Evolutionary conservation across 108 stramenopile species (phyloP).

Genomic region (Cyclotella atomus): DNA sequence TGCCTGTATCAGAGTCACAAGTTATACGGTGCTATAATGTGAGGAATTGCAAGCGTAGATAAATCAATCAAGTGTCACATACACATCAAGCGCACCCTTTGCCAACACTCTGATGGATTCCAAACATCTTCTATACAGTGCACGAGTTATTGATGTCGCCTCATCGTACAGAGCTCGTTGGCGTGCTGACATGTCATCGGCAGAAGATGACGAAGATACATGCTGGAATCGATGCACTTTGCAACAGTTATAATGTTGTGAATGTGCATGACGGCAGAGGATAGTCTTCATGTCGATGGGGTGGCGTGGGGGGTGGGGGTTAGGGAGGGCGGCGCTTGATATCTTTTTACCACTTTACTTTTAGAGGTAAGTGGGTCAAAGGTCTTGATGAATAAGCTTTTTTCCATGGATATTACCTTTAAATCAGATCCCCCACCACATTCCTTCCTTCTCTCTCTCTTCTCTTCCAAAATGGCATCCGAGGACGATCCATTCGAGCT

Average conservation of each 20-base stretch:
- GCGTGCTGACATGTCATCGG: slow-evolving; percentile 1
- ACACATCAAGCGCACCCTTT: neutral
- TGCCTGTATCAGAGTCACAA: slow-evolving; percentile 60
- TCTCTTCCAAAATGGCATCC: neutral
- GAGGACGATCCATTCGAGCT: slow-evolving; percentile 42
- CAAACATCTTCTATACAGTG: slow-evolving; percentile 74
- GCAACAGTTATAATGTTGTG: too few relatives aligned
- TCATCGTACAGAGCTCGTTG: slow-evolving; percentile 56
- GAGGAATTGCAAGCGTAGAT: neutral
- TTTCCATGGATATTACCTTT: too few relatives aligned
- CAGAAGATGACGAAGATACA: neutral
- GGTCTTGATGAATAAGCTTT: too few relatives aligned
- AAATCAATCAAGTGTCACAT: neutral
- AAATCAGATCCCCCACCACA: too few relatives aligned
- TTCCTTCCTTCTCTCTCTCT: neutral
- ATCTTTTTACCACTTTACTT: too few relatives aligned
- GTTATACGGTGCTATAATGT: neutral
- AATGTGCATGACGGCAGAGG: too few relatives aligned
- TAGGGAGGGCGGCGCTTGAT: too few relatives aligned
- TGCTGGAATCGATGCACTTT: too few relatives aligned
- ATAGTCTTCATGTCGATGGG: too few relatives aligned
- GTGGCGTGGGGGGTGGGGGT: too few relatives aligned
- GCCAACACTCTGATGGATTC: slow-evolving; percentile 47
- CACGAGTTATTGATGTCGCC: slow-evolving; percentile 64
- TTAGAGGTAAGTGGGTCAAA: too few relatives aligned